Conservation (phyloP, 1,284 basidiomycete genomes). For the Leucoagaricus sp. region DNA sequence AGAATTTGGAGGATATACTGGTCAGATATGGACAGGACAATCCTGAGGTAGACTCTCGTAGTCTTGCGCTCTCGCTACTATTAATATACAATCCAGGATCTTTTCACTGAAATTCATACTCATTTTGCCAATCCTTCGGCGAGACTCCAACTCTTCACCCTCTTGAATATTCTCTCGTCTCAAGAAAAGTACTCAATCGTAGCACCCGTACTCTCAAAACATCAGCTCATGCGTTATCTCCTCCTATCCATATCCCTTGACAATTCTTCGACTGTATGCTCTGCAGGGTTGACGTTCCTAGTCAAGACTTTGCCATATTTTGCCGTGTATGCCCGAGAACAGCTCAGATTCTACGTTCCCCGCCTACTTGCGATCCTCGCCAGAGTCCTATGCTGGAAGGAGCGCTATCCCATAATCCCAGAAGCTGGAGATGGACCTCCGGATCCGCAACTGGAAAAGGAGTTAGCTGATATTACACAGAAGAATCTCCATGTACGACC, state of each 20-base stretch:
- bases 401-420: slow-evolving; percentile 34
- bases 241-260: slow-evolving; percentile 68
- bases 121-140: slow-evolving; percentile 60
- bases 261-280: slow-evolving; percentile 68
- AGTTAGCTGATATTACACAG: slow-evolving; percentile 38
- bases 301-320: slow-evolving; percentile 74
- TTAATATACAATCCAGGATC: slow-evolving; percentile 43
- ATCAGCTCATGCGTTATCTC: slow-evolving; percentile 62
- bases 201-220: slow-evolving; percentile 54
- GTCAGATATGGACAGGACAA: slow-evolving; percentile 60
- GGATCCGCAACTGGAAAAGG: slow-evolving; percentile 40
- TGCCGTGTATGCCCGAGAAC: slow-evolving; percentile 58
- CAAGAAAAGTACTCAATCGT: slow-evolving; percentile 49
- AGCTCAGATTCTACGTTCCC: slow-evolving; percentile 60
- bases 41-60: slow-evolving; percentile 49
- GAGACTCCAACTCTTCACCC: slow-evolving; percentile 66
- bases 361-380: slow-evolving; percentile 65
- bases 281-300: slow-evolving; percentile 59
- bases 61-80: slow-evolving; percentile 18
- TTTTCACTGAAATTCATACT: slow-evolving; percentile 62
- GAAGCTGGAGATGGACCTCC: slow-evolving; percentile 24
- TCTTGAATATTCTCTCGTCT: slow-evolving; percentile 65
- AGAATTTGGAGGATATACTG: slow-evolving; percentile 73
- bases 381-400: slow-evolving; percentile 71
- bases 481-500: slow-evolving; percentile 45